Evolutionary conservation across 108 stramenopile genomes (phyloP).

Genomic region (Cyclotella distinguenda): DNA sequence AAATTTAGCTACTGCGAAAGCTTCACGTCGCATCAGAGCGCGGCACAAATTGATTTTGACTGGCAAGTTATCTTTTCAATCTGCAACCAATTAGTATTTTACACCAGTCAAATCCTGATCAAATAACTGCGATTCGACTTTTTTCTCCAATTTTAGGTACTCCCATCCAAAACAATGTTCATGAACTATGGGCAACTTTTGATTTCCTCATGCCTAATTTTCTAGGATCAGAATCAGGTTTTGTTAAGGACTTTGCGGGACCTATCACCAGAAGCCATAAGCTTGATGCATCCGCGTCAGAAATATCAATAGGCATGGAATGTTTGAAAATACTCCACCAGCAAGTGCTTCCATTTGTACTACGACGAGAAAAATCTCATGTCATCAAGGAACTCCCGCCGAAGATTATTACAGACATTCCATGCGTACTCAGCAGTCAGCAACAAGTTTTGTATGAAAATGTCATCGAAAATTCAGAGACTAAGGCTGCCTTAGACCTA

Average conservation of each 20-base stretch:
- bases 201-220: slow-evolving; percentile 98
- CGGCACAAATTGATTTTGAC: slow-evolving; percentile 84
- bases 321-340: slow-evolving; percentile 90
- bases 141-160: slow-evolving; percentile 68
- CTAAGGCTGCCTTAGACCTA: slow-evolving; percentile 46
- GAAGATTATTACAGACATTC: slow-evolving; percentile 86
- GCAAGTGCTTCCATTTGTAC: slow-evolving; percentile 91
- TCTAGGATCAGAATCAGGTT: slow-evolving; percentile 75
- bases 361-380: slow-evolving; percentile 89
- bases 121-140: background rate
- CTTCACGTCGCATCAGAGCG: slow-evolving; percentile 68
- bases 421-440: slow-evolving; percentile 68
- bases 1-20: slow-evolving; percentile 65
- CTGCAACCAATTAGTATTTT: too few relatives aligned
- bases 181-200: slow-evolving; percentile 96
- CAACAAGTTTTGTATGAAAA: slow-evolving; percentile 66
- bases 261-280: slow-evolving; percentile 71
- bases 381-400: slow-evolving; percentile 95
- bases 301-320: slow-evolving; percentile 58
- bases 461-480: slow-evolving; percentile 43
- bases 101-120: too few relatives aligned
- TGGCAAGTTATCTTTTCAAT: slow-evolving; percentile 26
- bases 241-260: slow-evolving; percentile 85
- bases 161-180: slow-evolving; percentile 95
- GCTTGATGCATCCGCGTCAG: slow-evolving; percentile 58